These are phyloP conservation scores for Balakata baccata DNA, from an alignment of 345 rosid species.

Conservation along the genomic window DNA sequence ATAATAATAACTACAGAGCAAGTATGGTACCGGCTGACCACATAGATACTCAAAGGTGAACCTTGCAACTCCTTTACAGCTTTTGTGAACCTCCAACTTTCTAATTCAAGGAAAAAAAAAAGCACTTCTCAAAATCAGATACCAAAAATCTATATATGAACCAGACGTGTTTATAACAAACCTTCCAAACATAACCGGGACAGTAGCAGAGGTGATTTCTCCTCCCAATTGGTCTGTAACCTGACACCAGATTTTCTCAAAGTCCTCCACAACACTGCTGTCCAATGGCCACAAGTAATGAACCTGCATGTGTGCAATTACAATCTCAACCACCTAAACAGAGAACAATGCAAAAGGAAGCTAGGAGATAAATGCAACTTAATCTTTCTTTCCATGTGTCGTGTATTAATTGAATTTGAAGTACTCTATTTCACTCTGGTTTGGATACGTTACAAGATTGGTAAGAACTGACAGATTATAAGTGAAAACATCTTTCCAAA, in stretches of 20 bases:
- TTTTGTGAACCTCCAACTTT: conserved; percentile 68
- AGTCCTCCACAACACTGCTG: conserved; percentile 41
- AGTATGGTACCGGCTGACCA: conserved; percentile 58
- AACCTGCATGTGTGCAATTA: conserved; percentile 44
- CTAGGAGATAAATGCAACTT: conserved; percentile 1
- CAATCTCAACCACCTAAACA: conserved; percentile 22
- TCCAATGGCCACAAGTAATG: conserved; percentile 76
- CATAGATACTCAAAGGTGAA: conserved; percentile 83
- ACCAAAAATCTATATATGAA: not conserved
- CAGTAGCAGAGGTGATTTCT: conserved; percentile 50
- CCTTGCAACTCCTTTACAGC: conserved; percentile 79
- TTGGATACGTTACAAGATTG: not conserved
- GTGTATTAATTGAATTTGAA: not conserved
- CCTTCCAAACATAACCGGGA: conserved; percentile 97
- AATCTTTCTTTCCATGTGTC: not conserved
- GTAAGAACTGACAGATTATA: not conserved
- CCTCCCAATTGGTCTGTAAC: conserved; percentile 55
- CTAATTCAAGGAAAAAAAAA: conserved; percentile 32
- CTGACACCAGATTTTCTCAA: conserved; percentile 65
- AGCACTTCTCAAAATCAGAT: conserved; percentile 1
- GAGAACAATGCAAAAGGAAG: not conserved
- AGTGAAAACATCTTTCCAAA: too few species aligned
- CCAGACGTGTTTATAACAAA: conserved; percentile 23
- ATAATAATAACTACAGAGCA: not conserved
- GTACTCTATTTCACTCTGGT: not conserved